These are phyloP conservation scores for Vitis rotundifolia DNA, from an alignment of 164 flowering plant species.

Conservation along the genomic window DNA sequence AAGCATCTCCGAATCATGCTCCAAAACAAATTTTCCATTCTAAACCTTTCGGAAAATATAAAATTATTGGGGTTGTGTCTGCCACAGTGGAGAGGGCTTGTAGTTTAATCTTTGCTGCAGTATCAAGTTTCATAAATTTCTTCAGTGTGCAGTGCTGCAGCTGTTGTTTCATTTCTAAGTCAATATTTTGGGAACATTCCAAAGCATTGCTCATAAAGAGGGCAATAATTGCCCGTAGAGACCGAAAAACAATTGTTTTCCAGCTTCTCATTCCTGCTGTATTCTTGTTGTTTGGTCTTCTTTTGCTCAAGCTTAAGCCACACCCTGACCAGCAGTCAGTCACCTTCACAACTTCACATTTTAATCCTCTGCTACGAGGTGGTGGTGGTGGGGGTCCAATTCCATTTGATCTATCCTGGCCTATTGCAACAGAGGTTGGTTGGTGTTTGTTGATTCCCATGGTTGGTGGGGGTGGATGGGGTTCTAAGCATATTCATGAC, in stretches of 20 bases:
- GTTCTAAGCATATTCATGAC: too few relatives aligned
- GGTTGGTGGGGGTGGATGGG: background rate
- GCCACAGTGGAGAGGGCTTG: constrained; percentile 43
- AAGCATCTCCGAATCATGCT: constrained; percentile 26
- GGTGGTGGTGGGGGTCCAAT: constrained; percentile 98
- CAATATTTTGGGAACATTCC: constrained; percentile 82
- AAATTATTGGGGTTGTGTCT: constrained; percentile 33
- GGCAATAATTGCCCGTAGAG: constrained; percentile 81
- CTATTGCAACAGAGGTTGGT: constrained; percentile 66
- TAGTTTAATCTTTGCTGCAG: constrained; percentile 39
- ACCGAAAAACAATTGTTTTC: constrained; percentile 80
- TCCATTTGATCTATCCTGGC: constrained; percentile 79
- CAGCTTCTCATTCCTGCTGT: constrained; percentile 92
- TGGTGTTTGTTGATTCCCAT: background rate
- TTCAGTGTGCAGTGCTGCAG: constrained; percentile 60
- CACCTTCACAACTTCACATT: constrained; percentile 79
- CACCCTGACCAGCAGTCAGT: constrained; percentile 91
- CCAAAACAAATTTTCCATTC: constrained; percentile 26
- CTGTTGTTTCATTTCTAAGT: constrained; percentile 50
- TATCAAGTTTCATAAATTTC: constrained; percentile 55
- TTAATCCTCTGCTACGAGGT: constrained; percentile 88
- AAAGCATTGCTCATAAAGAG: constrained; percentile 87
- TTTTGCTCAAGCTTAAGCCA: constrained; percentile 83
- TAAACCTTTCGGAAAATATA: constrained; percentile 46
- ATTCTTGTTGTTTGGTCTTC: constrained; percentile 86